phyloP scores from a whole-genome alignment of 1,284 basidiomycete species.

The Leccinum pallidistipes region DNA sequence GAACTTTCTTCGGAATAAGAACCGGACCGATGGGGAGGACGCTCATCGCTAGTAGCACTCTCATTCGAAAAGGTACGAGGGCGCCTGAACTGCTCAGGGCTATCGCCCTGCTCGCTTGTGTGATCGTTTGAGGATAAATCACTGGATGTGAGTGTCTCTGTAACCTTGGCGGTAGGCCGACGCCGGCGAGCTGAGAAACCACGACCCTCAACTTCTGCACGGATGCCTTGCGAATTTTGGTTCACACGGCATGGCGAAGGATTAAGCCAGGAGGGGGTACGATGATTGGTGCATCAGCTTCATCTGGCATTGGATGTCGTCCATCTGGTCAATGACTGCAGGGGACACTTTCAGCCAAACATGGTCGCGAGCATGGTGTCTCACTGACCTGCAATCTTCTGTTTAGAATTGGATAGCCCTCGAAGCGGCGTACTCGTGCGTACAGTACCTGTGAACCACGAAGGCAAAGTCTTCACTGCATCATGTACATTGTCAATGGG shows the following conservation, averaged over 20 bases:
- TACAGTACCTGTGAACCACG: too few relatives aligned
- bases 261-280: conserved; percentile 87
- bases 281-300: conserved; percentile 87
- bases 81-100: conserved; percentile 35
- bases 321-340: conserved; percentile 65
- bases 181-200: conserved; percentile 57
- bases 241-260: conserved; percentile 88
- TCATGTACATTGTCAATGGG: too few relatives aligned
- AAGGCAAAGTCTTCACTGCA: too few relatives aligned
- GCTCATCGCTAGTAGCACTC: conserved; percentile 33
- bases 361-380: conserved; percentile 7
- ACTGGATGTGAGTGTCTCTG: conserved; percentile 53
- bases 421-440: too few relatives aligned
- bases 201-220: conserved; percentile 67
- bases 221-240: conserved; percentile 92
- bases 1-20: conserved; percentile 76
- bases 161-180: conserved; percentile 30
- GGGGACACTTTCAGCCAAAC: conserved; percentile 22
- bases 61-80: conserved; percentile 51
- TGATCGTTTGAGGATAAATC: conserved; percentile 64
- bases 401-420: too few relatives aligned
- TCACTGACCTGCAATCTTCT: conserved; percentile 60
- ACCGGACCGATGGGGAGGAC: conserved; percentile 48
- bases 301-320: conserved; percentile 70
- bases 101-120: conserved; percentile 61